A percentile compares a stretch with the other conserved stretches of the same genome.
Conservation (phyloP, 1,284 basidiomycete species). For the Retiboletus flavoniger region DNA sequence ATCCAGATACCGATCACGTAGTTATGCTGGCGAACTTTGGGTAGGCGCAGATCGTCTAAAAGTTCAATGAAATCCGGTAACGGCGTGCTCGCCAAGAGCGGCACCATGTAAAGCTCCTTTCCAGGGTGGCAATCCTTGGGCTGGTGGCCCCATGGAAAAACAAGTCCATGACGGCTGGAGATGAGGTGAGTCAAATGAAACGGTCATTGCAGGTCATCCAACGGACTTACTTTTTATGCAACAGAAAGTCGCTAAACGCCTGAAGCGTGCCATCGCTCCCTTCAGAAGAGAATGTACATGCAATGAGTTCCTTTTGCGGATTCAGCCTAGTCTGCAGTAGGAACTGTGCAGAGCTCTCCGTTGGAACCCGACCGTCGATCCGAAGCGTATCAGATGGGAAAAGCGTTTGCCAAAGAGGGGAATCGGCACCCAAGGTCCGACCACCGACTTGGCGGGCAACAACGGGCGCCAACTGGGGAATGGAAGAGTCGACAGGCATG, state of each 20-base stretch:
- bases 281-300: constrained; percentile 65
- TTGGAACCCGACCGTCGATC: constrained; percentile 81
- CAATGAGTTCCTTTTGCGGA: constrained; percentile 75
- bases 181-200: constrained; percentile 10
- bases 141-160: constrained; percentile 79
- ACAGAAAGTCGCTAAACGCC: constrained; percentile 65
- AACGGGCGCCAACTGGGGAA: constrained; percentile 64
- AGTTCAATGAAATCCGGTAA: constrained; percentile 86
- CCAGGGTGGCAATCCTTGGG: constrained; percentile 74
- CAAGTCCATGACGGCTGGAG: constrained; percentile 79
- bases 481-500: constrained; percentile 73
- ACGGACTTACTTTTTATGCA: constrained; percentile 68
- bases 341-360: constrained; percentile 71
- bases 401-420: constrained; percentile 65
- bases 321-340: constrained; percentile 75
- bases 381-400: constrained; percentile 66
- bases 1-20: constrained; percentile 84
- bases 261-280: constrained; percentile 53
- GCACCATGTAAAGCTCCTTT: constrained; percentile 87
- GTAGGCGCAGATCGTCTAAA: constrained; percentile 75
- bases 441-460: constrained; percentile 73
- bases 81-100: constrained; percentile 64
- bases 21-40: constrained; percentile 57
- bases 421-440: constrained; percentile 50
- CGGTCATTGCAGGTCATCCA: not conserved